These are phyloP conservation scores for Zea luxurians DNA, from an alignment of 176 grass and related monocot species.

Conservation along the genomic window DNA sequence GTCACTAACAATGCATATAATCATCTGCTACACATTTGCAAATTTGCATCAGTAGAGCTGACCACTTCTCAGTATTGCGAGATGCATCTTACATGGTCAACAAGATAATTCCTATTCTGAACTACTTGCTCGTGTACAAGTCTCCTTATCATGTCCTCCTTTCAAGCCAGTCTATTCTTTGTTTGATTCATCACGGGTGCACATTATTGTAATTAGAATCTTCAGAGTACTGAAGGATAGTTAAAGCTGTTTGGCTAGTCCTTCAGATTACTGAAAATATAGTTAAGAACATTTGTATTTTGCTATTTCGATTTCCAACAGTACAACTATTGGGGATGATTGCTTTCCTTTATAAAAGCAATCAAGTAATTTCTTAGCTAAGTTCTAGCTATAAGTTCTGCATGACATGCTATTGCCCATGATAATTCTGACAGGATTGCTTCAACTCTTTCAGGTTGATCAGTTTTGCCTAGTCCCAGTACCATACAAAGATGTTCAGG, in stretches of 20 bases:
- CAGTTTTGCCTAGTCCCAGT: constrained; percentile 77
- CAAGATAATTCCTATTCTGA: background rate
- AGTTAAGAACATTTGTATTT: background rate
- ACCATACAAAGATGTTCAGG: constrained; percentile 84
- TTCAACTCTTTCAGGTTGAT: constrained; percentile 63
- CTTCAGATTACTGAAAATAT: background rate
- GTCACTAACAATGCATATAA: background rate
- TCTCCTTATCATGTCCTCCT: constrained; percentile 22
- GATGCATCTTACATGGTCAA: background rate
- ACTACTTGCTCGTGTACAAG: background rate
- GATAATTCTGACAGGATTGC: constrained; percentile 39
- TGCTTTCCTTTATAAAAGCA: background rate
- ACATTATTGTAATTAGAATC: background rate
- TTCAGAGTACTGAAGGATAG: background rate
- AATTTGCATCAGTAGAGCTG: background rate
- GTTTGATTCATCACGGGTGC: background rate
- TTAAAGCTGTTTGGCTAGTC: background rate
- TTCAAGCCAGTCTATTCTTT: background rate
- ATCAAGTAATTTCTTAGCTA: constrained; percentile 4
- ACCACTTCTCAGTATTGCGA: background rate
- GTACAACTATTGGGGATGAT: background rate
- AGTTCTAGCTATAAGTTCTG: constrained; percentile 5
- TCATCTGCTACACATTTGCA: constrained; percentile 2
- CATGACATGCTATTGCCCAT: constrained; percentile 6
- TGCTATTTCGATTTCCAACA: constrained; percentile 4